Conservation (phyloP, 768 basidiomycete species). For the Leccinum subgranulosum region DNA sequence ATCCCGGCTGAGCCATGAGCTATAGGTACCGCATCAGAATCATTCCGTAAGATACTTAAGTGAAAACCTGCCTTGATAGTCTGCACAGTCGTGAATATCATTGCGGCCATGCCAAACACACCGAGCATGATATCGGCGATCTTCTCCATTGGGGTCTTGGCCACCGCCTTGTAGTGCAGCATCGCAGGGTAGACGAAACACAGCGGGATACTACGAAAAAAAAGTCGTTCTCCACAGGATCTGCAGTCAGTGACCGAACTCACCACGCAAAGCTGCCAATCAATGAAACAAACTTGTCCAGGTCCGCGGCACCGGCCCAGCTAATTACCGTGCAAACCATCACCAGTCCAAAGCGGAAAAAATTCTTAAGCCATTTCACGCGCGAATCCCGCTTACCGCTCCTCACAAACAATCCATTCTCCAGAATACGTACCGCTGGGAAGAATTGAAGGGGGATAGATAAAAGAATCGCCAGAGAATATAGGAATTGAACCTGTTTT, state of each 20-base stretch:
- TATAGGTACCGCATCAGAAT: constrained; percentile 27
- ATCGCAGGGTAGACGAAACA: constrained; percentile 94
- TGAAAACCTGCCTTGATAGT: constrained; percentile 56
- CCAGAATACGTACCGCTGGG: constrained; percentile 96
- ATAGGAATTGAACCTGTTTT: constrained; percentile 72
- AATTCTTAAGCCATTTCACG: constrained; percentile 97
- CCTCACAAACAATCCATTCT: constrained; percentile 87
- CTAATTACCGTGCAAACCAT: constrained; percentile 79
- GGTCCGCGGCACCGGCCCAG: constrained; percentile 78
- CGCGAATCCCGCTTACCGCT: constrained; percentile 78
- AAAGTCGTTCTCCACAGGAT: constrained; percentile 11
- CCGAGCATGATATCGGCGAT: constrained; percentile 68
- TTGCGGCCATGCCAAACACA: constrained; percentile 68
- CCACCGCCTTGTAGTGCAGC: constrained; percentile 87
- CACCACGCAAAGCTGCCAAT: constrained; percentile 94
- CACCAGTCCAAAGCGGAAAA: constrained; percentile 74
- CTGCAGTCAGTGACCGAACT: constrained; percentile 21
- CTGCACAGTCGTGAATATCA: constrained; percentile 77
- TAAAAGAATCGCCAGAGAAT: constrained; percentile 89
- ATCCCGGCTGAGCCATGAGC: constrained; percentile 59
- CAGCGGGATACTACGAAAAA: constrained; percentile 68
- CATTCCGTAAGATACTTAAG: not conserved
- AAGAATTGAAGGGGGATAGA: constrained; percentile 95
- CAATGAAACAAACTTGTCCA: constrained; percentile 95
- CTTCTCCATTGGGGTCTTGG: constrained; percentile 66